Base-by-base conservation (phyloP, 1,139 yeast genomes). In the Sugiyamaella xylanicola region DNA sequence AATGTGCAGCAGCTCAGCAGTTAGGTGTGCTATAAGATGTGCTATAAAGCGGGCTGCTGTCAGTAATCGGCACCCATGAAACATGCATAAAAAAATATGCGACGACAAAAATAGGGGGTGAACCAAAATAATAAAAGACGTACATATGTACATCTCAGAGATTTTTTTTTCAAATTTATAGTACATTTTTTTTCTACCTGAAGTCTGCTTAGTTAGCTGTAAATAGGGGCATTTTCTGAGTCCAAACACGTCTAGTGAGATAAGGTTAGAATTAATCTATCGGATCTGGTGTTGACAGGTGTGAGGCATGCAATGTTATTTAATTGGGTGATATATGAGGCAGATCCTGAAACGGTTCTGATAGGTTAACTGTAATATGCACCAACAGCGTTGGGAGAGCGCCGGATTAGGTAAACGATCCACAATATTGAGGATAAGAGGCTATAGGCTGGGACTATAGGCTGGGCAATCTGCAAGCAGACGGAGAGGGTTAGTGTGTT, bases 241-340 rank as follows among this genome's bases (percentile, higher is more conserved):
- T 25, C 29, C 29, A 25, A n/a, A n/a, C n/a, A n/a, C n/a, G n/a
- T n/a, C n/a, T n/a, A n/a, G n/a, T n/a, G n/a, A n/a, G n/a, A n/a
- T n/a, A n/a, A n/a, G n/a, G n/a, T 17, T 22, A 4, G 22, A 41
- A 41, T 41, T 41, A 20, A 41, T n/a, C n/a, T 32, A n/a, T 32
- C 37, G 15, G 37, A 32, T 32, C 37, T 32, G 37, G 37, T n/a
- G 4, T 8, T 32, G 37, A 32, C 15, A n/a, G n/a, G 37, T 32
- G 5, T 25, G 49, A 32, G 41, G 42, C 40, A 45, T 45, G 49
- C 49, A 36, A 35, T 36, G 27, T 45, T 35, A 45, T 20, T 21
- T 45, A 8, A 4, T 32, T 32, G 8, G 37, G 37, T 4, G 13
- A 11, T 11, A 13, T 4, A 32, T 32, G 37, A 32, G 37, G 37